Evolutionary conservation across 2,329 filamentous ascomycete genomes (phyloP), one percentile per base, ranked within the genome.

Genomic region (Conoideocrella luteorostrata): DNA sequence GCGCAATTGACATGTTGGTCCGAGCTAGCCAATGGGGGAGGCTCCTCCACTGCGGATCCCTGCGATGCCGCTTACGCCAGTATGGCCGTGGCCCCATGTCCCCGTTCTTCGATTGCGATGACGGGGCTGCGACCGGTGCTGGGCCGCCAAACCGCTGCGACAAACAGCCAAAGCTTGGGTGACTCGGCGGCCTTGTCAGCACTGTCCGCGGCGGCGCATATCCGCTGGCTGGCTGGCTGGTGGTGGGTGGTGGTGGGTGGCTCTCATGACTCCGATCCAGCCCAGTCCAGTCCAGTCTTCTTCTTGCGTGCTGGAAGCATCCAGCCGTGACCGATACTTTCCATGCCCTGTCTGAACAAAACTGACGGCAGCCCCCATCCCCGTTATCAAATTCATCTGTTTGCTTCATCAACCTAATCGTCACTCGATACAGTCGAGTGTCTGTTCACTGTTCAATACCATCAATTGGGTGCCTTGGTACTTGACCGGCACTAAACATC

Each of bases 1-100:
- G 64, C 54, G 54, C 40, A 53, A 58, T 57, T 63, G 59, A 64
- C 63, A 61, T 52, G 48, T 43, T 34, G 41, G 39, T 39, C 43
- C 47, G 35, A n/a, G 39, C 17, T 41, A 28, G 40, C 40, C 37
- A 39, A 45, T 34, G 36, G 18, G 7, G 22, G 21, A 4, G 10
- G 20, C n/a, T 30, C 15, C 24, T 7, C 15, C 7, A 29, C 5
- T 20, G 17, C 13, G 20, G 21, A 39, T 23, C 34, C 33, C 40
- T 42, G 39, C 29, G 39, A 41, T 30, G 26, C 39, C 36, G 36
- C 5, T 18, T 28, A n/a, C 36, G 36, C 36, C 21, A 28, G 15
- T n/a, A 4, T 39, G 36, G n/a, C 36, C 13, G 10, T 28, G 7
- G 36, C 22, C 36, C 36, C 36, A 39, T 23, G 36, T 28, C 26